Base-by-base conservation (phyloP, 371 early-diverging fungal species). In the Saksenaea vasiformis region DNA sequence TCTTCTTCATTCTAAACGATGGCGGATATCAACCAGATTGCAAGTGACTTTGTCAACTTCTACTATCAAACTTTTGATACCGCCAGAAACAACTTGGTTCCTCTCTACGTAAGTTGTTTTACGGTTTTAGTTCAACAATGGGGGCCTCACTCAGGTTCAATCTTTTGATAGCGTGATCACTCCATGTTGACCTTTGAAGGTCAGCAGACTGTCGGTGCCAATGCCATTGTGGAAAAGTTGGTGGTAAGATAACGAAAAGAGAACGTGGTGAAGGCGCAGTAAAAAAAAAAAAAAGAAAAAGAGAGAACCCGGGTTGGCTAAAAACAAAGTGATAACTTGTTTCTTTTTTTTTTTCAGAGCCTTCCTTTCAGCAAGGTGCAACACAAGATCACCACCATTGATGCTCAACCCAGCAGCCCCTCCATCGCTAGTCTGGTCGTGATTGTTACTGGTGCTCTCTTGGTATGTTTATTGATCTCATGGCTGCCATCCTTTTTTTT, bases 101-200 rank as follows among this genome's bases (percentile, higher is more conserved):
- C 85, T 39, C 90, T 96, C 61, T 97, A 96, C 81, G 97, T 94
- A 89, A 72, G 92, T 74, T 17, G 26, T 11, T 14, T 39, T 2
- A 39, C n/a, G 2, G 2, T 14, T 39, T 39, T 11, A 39, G 5
- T 14, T 47, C 19, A 8, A 47, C 14, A 47, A 19, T 15, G 43
- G 13, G 3, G 3, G 17, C 3, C 37, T 34, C 36, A 28, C 37
- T 54, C 36, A 35, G 22, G 11, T 36, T 27, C 41, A 68, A 26
- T 8, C 54, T 35, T 55, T 36, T 11, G 15, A 67, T 70, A 96
- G 96, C 79, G 91, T 60, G 85, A 83, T 1, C 38, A 67, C 59
- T 96, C 96, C 56, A 91, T 91, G 93, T 71, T 97, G 69, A 86
- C 91, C 53, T 97, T 93, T 76, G 97, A 96, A 79, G 92, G 92